phyloP scores from a whole-genome alignment of 2,329 filamentous ascomycete genomes.

The Cladosporium cucumerinum region DNA sequence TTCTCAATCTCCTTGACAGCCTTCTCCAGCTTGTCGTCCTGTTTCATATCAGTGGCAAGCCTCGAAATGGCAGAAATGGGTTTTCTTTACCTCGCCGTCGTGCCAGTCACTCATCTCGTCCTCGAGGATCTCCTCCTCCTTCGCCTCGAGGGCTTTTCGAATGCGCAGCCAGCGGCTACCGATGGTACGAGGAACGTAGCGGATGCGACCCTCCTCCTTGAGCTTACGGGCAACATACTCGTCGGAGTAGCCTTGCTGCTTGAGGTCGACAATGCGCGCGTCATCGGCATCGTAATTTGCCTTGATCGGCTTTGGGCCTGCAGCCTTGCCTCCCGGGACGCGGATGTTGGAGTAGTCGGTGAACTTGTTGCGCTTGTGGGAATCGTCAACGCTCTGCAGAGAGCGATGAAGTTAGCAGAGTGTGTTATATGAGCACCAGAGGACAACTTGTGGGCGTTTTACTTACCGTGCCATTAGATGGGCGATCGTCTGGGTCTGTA shows the following conservation, averaged over 20 bases:
- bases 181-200: conserved; percentile 48
- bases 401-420: not conserved
- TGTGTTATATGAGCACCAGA: not conserved
- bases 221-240: conserved; percentile 44
- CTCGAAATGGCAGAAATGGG: too few species aligned
- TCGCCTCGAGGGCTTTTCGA: conserved; percentile 40
- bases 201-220: conserved; percentile 40
- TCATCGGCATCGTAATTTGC: conserved; percentile 48
- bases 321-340: conserved; percentile 41
- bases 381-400: not conserved
- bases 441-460: too few species aligned
- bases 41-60: conserved; percentile 14
- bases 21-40: conserved; percentile 46
- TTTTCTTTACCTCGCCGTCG: conserved; percentile 43
- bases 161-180: conserved; percentile 48
- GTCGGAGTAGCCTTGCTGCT: conserved; percentile 43
- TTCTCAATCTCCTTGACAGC: conserved; percentile 42
- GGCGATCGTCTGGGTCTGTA: not conserved
- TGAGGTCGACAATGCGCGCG: conserved; percentile 44
- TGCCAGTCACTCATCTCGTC: conserved; percentile 50
- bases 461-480: not conserved
- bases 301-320: conserved; percentile 42
- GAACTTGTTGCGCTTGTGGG: conserved; percentile 3
- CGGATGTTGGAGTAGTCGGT: conserved; percentile 18
- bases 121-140: conserved; percentile 45